Percentiles rank a stretch among this genome's conserved stretches.
These are phyloP conservation scores for Amphichorda felina DNA, from an alignment of 2,329 filamentous ascomycete species.

Conservation along the genomic window DNA sequence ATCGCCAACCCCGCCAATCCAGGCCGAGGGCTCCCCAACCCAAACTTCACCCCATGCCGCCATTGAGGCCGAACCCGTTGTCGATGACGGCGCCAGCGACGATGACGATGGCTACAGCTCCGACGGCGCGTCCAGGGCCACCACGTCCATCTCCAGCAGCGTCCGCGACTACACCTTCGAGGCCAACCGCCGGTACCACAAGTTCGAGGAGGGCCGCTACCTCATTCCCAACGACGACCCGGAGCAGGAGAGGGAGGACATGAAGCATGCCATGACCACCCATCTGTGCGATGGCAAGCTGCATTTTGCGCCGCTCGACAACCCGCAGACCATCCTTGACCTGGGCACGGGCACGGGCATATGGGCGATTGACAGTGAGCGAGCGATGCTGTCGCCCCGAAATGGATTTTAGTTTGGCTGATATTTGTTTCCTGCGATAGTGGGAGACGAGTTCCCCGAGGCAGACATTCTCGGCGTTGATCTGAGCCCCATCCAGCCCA, in stretches of 20 bases:
- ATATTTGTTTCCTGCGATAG: slow-evolving; percentile 19
- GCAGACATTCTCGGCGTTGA: slow-evolving; percentile 18
- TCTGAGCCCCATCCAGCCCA: slow-evolving; percentile 20
- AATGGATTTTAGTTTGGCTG: too few species aligned
- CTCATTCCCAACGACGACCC: not conserved
- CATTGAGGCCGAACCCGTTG: too few species aligned
- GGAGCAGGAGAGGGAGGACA: slow-evolving; percentile 7
- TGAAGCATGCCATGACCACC: slow-evolving; percentile 22
- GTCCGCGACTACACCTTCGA: slow-evolving; percentile 22
- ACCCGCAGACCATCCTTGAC: slow-evolving; percentile 15
- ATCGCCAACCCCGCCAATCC: too few species aligned
- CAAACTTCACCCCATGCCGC: too few species aligned
- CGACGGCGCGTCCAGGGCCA: too few species aligned
- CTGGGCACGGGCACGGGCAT: slow-evolving; percentile 18
- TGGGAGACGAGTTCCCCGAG: slow-evolving; percentile 33
- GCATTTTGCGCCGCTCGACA: slow-evolving; percentile 12
- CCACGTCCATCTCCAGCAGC: slow-evolving; percentile 19
- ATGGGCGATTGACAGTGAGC: slow-evolving; percentile 12
- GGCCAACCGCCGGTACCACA: slow-evolving; percentile 24
- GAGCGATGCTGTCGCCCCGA: too few species aligned
- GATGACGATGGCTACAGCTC: too few species aligned
- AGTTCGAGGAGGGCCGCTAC: slow-evolving; percentile 17
- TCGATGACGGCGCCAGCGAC: too few species aligned
- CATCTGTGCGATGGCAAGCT: slow-evolving; percentile 19
- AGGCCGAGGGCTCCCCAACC: too few species aligned